phyloP scores from a whole-genome alignment of 345 rosid species.

The Hibiscus mutabilis region DNA sequence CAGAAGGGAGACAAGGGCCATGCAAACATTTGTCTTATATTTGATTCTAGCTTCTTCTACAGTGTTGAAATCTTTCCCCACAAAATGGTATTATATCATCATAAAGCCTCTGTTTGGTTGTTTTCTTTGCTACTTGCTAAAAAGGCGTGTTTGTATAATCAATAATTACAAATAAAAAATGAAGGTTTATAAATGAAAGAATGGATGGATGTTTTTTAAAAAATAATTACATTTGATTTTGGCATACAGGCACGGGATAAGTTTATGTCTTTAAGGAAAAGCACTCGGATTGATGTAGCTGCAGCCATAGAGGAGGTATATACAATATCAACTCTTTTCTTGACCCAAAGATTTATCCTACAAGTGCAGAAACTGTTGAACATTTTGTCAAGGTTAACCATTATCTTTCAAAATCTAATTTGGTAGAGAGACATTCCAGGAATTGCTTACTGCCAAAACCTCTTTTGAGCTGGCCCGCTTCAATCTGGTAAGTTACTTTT shows the following conservation, averaged over 20 bases:
- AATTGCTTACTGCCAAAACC: constrained; percentile 51
- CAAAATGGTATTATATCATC: too few relatives aligned
- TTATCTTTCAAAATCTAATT: constrained; percentile 35
- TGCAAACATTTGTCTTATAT: too few relatives aligned
- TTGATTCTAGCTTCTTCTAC: too few relatives aligned
- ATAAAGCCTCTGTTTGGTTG: too few relatives aligned
- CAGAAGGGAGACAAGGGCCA: too few relatives aligned
- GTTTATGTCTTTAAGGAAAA: constrained; percentile 68
- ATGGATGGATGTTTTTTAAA: too few relatives aligned
- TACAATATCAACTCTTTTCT: constrained; percentile 6
- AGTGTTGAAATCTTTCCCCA: too few relatives aligned
- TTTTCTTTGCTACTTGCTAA: too few relatives aligned
- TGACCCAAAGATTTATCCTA: constrained; percentile 6
- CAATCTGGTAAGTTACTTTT: constrained; percentile 38
- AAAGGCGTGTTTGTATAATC: too few relatives aligned
- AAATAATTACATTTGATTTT: neutral
- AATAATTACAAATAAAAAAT: too few relatives aligned
- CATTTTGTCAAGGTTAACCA: constrained; percentile 20
- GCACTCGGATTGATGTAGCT: constrained; percentile 62
- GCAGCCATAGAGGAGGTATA: constrained; percentile 63
- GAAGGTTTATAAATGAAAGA: too few relatives aligned
- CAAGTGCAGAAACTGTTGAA: constrained; percentile 11
- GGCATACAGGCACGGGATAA: constrained; percentile 65
- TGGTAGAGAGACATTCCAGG: constrained; percentile 56
- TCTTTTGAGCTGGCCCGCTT: constrained; percentile 72